Percentiles rank a stretch among this genome's conserved stretches.
Conservation (phyloP, 164 flowering plant genomes). For the Vitis cinerea region DNA sequence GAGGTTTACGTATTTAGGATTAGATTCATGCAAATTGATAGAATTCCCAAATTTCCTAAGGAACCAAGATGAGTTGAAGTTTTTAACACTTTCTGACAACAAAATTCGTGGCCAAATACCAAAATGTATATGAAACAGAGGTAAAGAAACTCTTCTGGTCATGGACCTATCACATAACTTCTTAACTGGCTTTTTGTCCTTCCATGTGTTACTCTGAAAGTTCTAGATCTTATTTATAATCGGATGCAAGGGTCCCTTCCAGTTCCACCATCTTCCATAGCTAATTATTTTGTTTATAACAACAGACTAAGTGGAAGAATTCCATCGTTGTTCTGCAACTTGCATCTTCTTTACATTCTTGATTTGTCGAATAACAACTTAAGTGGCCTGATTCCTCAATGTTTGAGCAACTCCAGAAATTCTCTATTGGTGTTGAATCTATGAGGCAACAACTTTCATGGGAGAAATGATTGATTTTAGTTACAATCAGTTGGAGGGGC, state of each 20-base stretch:
- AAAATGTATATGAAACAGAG: neutral
- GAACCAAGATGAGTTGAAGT: neutral
- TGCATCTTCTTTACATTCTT: conserved; percentile 3
- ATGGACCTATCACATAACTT: conserved; percentile 14
- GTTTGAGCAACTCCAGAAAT: neutral
- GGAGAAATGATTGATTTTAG: too few relatives aligned
- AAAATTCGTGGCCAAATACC: conserved; percentile 12
- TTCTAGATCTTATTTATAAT: conserved; percentile 6
- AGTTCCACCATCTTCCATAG: neutral
- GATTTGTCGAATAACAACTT: neutral
- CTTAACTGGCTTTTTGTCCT: neutral
- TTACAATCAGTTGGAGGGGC: too few relatives aligned
- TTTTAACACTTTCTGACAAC: conserved; percentile 9
- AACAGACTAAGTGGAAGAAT: conserved; percentile 22
- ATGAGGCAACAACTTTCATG: too few relatives aligned
- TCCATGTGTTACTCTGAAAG: neutral
- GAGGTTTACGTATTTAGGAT: neutral
- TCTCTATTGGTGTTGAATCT: neutral
- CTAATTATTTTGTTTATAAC: neutral
- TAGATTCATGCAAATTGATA: conserved; percentile 1
- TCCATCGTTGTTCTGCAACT: conserved; percentile 4
- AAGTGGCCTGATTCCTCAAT: neutral
- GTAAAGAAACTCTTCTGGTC: neutral
- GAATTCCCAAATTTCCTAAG: conserved; percentile 3
- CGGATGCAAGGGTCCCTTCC: conserved; percentile 10